Evolutionary conservation across 805 yeast species (phyloP), one percentile per base, ranked within the genome.

Genomic region (Saturnispora besseyi): DNA sequence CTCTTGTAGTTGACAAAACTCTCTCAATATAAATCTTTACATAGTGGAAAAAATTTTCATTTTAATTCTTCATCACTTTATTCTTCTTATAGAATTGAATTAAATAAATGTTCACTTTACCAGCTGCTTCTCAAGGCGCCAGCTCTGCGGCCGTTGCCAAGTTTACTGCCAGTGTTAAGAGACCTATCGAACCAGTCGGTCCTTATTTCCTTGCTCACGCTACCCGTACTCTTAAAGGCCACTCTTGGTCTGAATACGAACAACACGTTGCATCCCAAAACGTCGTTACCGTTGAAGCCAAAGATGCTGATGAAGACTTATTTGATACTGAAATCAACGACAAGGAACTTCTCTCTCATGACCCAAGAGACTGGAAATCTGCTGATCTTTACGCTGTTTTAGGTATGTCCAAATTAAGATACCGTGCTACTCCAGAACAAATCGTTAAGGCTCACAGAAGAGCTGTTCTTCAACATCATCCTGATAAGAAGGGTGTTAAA

Each of bases 161-260:
- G 50, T 78, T 72, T 65, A 62, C 84, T 44, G 76, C 79, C 24
- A 75, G 89, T 44, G 75, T 76, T 44, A 84, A 84, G 59, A 84
- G 96, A 67, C 83, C 91, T 53, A 75, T 90, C 55, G 99, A 93
- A 73, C 98, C 99, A 36, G 96, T 91, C 58, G 99, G 99, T 51
- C 91, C 95, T 55, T 86, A 79, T 66, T 93, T 90, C 74, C 74
- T 93, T 60, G 96, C 96, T 47, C 99, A 93, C 64, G 98, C 98
- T 52, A 82, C 96, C 59, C 86, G 99, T 76, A 79, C 95, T 49
- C 76, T 90, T 60, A 82, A 96, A 72, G 96, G 96, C 67, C 96
- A 95, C 73, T 88, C 98, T 45, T 93, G 97, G 96, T 88, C 97
- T 50, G 98, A 93, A 72, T 93, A 79, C 64, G 99, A 93, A 73